Conservation (phyloP, 164 flowering plant species). For the Vitis rupestris region DNA sequence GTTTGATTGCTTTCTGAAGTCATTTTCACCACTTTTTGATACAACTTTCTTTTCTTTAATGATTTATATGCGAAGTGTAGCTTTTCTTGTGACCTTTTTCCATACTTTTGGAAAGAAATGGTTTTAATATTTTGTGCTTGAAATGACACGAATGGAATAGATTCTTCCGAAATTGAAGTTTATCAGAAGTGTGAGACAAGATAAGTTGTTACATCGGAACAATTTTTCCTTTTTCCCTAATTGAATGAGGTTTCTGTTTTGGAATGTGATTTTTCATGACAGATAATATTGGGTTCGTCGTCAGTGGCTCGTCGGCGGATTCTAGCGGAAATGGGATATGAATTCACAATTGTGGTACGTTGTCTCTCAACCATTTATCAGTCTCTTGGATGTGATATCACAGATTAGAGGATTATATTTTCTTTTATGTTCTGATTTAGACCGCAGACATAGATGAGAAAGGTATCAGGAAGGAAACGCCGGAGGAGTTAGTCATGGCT, state of each 20-base stretch:
- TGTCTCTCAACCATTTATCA: not conserved
- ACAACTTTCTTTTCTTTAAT: too few relatives aligned
- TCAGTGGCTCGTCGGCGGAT: slow-evolving; percentile 40
- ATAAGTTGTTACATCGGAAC: too few relatives aligned
- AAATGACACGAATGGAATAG: too few relatives aligned
- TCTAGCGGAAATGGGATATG: slow-evolving; percentile 48
- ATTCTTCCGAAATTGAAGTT: too few relatives aligned
- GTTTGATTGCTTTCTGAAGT: too few relatives aligned
- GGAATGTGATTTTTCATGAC: not conserved
- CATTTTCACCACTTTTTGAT: too few relatives aligned
- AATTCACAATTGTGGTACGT: slow-evolving; percentile 35
- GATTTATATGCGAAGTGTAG: too few relatives aligned
- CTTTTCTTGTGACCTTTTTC: too few relatives aligned
- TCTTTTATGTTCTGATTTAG: slow-evolving; percentile 13
- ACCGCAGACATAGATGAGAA: slow-evolving; percentile 55
- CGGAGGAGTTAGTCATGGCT: slow-evolving; percentile 49
- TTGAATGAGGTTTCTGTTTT: not conserved
- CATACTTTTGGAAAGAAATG: too few relatives aligned
- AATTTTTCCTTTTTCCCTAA: not conserved
- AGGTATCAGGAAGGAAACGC: slow-evolving; percentile 44
- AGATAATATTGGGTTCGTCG: slow-evolving; percentile 45
- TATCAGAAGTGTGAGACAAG: too few relatives aligned
- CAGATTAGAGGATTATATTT: not conserved
- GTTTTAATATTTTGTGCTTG: too few relatives aligned
- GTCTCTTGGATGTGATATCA: not conserved